Evolutionary conservation across 2,329 filamentous ascomycete genomes (phyloP), one percentile per base, ranked within the genome.

Genomic region (Blastomyces parvus): DNA sequence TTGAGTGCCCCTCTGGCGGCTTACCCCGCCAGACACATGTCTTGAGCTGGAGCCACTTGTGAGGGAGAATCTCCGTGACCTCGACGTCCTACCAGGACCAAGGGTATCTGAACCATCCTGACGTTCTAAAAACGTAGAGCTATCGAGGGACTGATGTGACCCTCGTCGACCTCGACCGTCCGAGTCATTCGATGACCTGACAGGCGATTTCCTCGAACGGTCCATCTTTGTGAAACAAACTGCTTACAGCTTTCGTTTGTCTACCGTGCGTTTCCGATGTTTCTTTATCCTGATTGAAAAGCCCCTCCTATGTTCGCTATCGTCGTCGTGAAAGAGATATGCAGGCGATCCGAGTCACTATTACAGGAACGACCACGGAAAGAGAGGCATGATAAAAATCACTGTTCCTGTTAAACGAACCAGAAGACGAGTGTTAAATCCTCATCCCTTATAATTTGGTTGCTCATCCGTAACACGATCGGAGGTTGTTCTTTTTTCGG

Each of bases 1-100:
- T 14, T 66, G 66, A n/a, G 61, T 42, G 40, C 64, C 64, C 59
- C 60, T 63, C 50, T 67, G 65, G 22, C 62, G 64, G 19, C 40
- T 61, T 36, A 64, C 14, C 25, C 60, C 60, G 44, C 62, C 62
- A n/a, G 66, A 61, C 1, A 63, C 58, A 52, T 65, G 66, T 48
- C 65, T 64, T 38, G 66, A 65, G 7, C 63, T 42, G 7, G 46
- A n/a, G 14, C 62, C 63, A 46, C 52, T 61, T 40, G 61, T 62
- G 25, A 63, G 62, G 19, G 64, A 63, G 14, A 63, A 64, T 40
- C 63, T 63, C 61, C 61, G 58, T 19, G 62, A 57, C n/a, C 60
- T 63, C 14, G 42, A 40, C 22, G 50, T 36, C 46, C 60, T 46
- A 27, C 57, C 59, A 19, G 57, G 52, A 27, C 59, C 59, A 25